Base-by-base conservation (phyloP, 2,329 filamentous ascomycete species). In the Xylaria sp. region DNA sequence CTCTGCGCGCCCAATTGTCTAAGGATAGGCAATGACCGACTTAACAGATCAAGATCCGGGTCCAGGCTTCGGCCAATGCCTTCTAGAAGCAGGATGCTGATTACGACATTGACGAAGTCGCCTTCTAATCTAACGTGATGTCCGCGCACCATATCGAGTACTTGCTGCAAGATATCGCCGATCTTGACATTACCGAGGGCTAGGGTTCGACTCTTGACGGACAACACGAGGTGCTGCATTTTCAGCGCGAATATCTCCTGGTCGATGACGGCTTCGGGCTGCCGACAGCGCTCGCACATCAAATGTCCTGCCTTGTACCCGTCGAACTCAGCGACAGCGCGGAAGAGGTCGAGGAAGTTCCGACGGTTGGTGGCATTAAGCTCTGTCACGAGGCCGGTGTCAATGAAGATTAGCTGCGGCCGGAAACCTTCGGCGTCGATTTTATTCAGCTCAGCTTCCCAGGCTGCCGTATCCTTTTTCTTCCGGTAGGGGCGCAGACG, bases 41-140 rank as follows among this genome's bases (percentile, higher is more conserved):
- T 86, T 72, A 99, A 91, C 13, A 99, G 84, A 80, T 99, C 96
- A 55, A 97, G 83, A 61, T 95, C 85, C 0, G 96, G 95, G 78
- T 98, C 91, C 18, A 99, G 82, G 67, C 86, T 93, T 69, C 96
- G 87, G 0, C 96, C 96, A 75, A 98, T 99, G 7, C 96, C 96
- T 78, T 99, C 96, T 1, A 99, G 85, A 2, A 99, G 85, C 39
- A 99, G 83, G 61, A 98, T 97, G 67, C 93, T 97, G 66, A 99
- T 91, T 34, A 99, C 95, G 4, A 99, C 96, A 77, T 99, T 99
- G 77, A 99, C 94, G 77, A 98, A 99, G 78, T 99, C 96, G 9
- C 96, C 96, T 80, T 99, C 96, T 59, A 99, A 87, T 9, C 96
- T 87, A 4, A 99, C 96, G 77, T 99, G 96, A 78, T 99, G 96